Evolutionary conservation across 2,329 filamentous ascomycete genomes (phyloP).

Genomic region (Blumeria hordei): DNA sequence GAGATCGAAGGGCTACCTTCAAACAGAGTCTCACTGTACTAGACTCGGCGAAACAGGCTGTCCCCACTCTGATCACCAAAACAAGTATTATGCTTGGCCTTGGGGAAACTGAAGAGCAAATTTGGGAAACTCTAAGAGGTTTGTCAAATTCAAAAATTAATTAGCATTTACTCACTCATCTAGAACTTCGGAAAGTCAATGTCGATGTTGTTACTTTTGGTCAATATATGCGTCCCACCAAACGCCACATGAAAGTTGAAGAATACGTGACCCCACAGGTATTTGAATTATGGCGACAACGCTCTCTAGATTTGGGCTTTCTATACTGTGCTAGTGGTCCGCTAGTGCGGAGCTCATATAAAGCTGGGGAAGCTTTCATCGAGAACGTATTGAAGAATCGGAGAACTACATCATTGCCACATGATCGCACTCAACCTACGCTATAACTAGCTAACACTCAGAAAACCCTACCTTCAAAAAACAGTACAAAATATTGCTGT

Average conservation of each 20-base stretch:
- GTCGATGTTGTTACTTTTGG: slow-evolving; percentile 96
- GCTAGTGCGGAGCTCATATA: slow-evolving; percentile 83
- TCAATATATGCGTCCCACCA: slow-evolving; percentile 99
- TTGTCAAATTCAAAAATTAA: slow-evolving; percentile 10
- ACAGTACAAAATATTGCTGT: too few relatives aligned
- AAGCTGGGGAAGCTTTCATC: slow-evolving; percentile 94
- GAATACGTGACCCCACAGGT: slow-evolving; percentile 80
- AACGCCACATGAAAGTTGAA: slow-evolving; percentile 89
- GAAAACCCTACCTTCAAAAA: too few relatives aligned
- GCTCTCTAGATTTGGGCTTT: slow-evolving; percentile 86
- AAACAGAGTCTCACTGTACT: slow-evolving; percentile 63
- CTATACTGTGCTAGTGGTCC: slow-evolving; percentile 89
- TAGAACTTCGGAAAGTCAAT: slow-evolving; percentile 51
- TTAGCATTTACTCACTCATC: slow-evolving; percentile 4
- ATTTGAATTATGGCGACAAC: slow-evolving; percentile 78
- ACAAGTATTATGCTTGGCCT: slow-evolving; percentile 93
- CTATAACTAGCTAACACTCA: too few relatives aligned
- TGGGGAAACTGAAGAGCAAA: slow-evolving; percentile 71
- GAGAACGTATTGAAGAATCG: slow-evolving; percentile 57
- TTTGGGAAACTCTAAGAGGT: slow-evolving; percentile 55
- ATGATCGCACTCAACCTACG: too few relatives aligned
- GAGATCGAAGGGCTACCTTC: slow-evolving; percentile 77
- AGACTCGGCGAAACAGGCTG: slow-evolving; percentile 54
- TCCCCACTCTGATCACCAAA: slow-evolving; percentile 72
- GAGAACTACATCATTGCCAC: slow-evolving; percentile 3